Evolutionary conservation across 169 alveolate species (phyloP).

Genomic region (Plasmodium adleri): DNA sequence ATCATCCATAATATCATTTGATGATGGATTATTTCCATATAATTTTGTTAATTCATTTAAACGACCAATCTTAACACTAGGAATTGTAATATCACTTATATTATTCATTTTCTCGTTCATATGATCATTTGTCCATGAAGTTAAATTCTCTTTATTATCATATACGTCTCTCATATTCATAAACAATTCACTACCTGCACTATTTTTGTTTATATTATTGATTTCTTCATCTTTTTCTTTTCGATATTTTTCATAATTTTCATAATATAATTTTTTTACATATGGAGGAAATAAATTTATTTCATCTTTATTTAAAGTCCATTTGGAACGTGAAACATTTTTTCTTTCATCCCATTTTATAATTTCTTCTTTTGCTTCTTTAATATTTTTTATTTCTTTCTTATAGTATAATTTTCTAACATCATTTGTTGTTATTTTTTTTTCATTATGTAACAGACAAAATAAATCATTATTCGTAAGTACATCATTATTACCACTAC

Average conservation of each 20-base stretch:
- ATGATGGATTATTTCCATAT: too few relatives aligned
- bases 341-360: constrained; percentile 82
- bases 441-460: too few relatives aligned
- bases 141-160: not conserved
- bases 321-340: constrained; percentile 69
- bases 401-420: constrained; percentile 60
- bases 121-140: too few relatives aligned
- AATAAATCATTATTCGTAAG: too few relatives aligned
- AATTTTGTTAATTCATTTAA: too few relatives aligned
- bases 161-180: not conserved
- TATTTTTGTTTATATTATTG: not conserved
- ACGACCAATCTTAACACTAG: too few relatives aligned
- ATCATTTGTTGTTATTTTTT: not conserved
- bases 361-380: constrained; percentile 84
- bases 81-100: too few relatives aligned
- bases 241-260: constrained; percentile 13
- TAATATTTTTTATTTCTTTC: constrained; percentile 76
- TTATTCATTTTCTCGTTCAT: too few relatives aligned
- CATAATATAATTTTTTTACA: constrained; percentile 77
- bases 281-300: constrained; percentile 78
- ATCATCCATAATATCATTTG: not conserved
- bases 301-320: constrained; percentile 83
- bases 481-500: too few relatives aligned
- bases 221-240: not conserved
- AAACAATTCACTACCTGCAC: not conserved